phyloP scores from a whole-genome alignment of 192 early-diverging fungal genomes.

The Backusella circina region DNA sequence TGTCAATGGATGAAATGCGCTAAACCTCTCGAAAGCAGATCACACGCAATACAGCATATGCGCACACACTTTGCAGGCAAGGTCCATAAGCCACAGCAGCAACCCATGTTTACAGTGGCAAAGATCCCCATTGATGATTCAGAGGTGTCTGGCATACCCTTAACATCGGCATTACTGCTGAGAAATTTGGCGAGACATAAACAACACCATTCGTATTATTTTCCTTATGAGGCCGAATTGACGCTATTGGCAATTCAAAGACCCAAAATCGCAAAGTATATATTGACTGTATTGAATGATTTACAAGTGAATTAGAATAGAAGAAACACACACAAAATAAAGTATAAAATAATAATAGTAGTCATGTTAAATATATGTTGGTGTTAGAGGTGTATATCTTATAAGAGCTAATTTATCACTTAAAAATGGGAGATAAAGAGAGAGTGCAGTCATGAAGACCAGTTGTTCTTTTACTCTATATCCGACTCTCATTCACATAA shows the following conservation, averaged over 20 bases:
- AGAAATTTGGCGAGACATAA: conserved; percentile 46
- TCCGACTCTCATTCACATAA: too few relatives aligned
- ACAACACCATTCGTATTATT: conserved; percentile 40
- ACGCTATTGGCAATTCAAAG: conserved; percentile 44
- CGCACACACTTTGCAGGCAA: conserved; percentile 49
- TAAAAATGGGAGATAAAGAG: neutral
- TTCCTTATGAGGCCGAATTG: conserved; percentile 51
- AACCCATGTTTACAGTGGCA: conserved; percentile 14
- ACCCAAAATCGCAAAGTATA: conserved; percentile 45
- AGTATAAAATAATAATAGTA: too few relatives aligned
- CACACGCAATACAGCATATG: conserved; percentile 40
- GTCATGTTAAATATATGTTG: too few relatives aligned
- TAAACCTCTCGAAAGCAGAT: neutral
- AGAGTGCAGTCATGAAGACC: neutral
- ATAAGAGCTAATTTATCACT: too few relatives aligned
- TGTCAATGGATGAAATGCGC: conserved; percentile 52
- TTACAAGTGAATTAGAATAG: conserved; percentile 27
- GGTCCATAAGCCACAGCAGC: conserved; percentile 20
- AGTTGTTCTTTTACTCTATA: neutral
- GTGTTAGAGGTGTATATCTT: too few relatives aligned
- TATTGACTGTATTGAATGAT: conserved; percentile 40
- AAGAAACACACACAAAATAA: neutral
- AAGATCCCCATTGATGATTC: conserved; percentile 34
- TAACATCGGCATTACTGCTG: conserved; percentile 53
- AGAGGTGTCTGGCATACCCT: conserved; percentile 49